Evolutionary conservation across 306 rosid genomes (phyloP), one percentile per base, ranked within the genome.

Genomic region (Trifolium pratense): DNA sequence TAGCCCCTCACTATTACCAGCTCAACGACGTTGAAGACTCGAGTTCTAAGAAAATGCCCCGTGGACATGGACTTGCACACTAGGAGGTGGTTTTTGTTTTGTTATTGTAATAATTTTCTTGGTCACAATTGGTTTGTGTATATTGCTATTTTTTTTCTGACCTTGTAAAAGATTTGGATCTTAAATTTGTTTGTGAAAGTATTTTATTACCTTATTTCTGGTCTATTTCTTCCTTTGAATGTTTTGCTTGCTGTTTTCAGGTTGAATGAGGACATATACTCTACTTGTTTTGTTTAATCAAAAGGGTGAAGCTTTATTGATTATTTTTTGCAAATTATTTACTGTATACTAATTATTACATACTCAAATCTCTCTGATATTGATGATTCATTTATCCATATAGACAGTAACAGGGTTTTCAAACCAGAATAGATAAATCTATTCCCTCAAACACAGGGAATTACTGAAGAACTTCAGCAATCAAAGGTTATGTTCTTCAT

Each of bases 1-100:
- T 93, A 67, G 98, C 96, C 59, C 98, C 97, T 4, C 97, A 91
- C 63, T 89, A 86, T 83, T 93, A 93, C 86, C 90, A 93, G 82
- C 91, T 84, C 5, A 93, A 93, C 74, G 96, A 93, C 66, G 93
- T 91, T 62, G 96, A 93, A 86, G 96, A 93, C 52, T 31, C 9
- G 6, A 59, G 40, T 59, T 59, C 17, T 2, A 59, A 59, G 21
- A 59, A 59, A 59, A 59, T 59, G 65, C 65, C 65, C 39, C 6
- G 65, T 59, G 65, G 65, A 59, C 9, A 3, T 59, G 65, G 65
- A 14, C 40, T 59, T 59, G 65, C 65, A 31, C 12, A 58, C 18
- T 26, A 25, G 58, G 25, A 36, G 39, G 39, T 36, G 39, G 39
- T 36, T 36, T 36, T 36, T 36, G 39, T 36, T 1, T 36, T 36